Base-by-base conservation (phyloP, 192 early-diverging fungal genomes). In the Coemansia sp. region DNA sequence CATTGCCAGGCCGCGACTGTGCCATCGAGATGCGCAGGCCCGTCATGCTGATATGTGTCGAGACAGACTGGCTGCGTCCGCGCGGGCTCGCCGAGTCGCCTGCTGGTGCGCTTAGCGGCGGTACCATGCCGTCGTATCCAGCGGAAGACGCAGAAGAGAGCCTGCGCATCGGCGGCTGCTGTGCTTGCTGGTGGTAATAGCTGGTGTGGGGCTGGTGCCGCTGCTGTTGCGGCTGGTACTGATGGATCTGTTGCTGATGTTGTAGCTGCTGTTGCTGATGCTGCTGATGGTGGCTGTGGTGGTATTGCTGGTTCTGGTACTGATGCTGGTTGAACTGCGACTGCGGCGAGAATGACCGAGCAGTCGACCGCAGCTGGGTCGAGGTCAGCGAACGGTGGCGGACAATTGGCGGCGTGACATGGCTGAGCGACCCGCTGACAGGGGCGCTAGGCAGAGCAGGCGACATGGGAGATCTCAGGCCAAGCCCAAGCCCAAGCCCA, bases 1-100 rank as follows among this genome's bases (percentile, higher is more conserved):
- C 65, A 48, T 77, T 77, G 16, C 69, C 69, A 2, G 67, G 72
- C 62, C 58, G 61, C 55, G 69, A 53, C 69, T 72, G 69, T 34
- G 65, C 52, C 63, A 71, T 62, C 28, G 63, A 65, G 42, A 78
- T 68, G 18, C 69, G 65, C 60, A 71, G 47, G 9, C 75, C 66
- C 8, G 69, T 63, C 62, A 61, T 39, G 50, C 66, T 72, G 29
- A 54, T 56, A 47, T 68, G 69, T 14, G 55, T 62, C 28, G 64
- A 58, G 46, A 65, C 62, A 8, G 68, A 62, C 61, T 70, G 74
- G 74, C 74, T 67, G 58, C 68, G 74, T 25, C 60, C 67, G 23
- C 72, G 66, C 56, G 55, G 10, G 13, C 49, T 63, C 7, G 46
- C 45, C 30, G 50, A 20, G 14, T 22, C 51, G 11, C 25, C 24